A percentile compares a stretch with the other conserved stretches of the same genome.
These are phyloP conservation scores for Jackrogersella multiformis DNA, from an alignment of 495 filamentous ascomycete genomes.

Conservation along the genomic window DNA sequence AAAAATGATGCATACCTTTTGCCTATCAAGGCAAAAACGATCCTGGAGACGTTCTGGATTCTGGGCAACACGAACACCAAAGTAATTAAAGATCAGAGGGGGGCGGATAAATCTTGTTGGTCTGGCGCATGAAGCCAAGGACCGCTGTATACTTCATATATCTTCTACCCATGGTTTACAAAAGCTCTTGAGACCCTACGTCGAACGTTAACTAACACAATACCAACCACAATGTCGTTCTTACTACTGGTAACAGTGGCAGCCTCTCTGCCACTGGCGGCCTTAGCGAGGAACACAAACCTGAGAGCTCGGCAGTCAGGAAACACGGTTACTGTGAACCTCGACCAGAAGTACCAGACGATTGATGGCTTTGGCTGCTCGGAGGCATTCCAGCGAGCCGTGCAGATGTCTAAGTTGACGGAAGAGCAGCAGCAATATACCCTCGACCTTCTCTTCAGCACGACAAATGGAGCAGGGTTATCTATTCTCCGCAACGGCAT, in stretches of 20 bases:
- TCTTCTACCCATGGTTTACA: background rate
- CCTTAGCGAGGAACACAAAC: conserved; percentile 3
- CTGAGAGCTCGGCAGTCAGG: conserved; percentile 29
- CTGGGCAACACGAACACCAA: conserved; percentile 12
- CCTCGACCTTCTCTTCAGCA: conserved; percentile 60
- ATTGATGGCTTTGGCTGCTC: conserved; percentile 64
- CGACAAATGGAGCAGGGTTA: conserved; percentile 57
- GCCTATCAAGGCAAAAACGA: conserved; percentile 13
- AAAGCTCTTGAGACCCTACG: background rate
- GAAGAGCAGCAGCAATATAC: conserved; percentile 48
- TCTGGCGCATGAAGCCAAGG: background rate
- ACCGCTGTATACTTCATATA: background rate
- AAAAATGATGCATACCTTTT: background rate
- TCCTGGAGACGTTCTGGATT: conserved; percentile 3
- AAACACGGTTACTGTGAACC: conserved; percentile 50
- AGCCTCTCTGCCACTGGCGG: conserved; percentile 15
- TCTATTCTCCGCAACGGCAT: conserved; percentile 66
- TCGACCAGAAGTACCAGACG: conserved; percentile 52
- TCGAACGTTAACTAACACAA: background rate
- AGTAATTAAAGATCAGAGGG: background rate
- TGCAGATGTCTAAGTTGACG: conserved; percentile 46
- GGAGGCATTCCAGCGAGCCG: conserved; percentile 60
- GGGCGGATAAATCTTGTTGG: conserved; percentile 17
- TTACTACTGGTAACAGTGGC: background rate
- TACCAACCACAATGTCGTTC: conserved; percentile 10